phyloP scores from a whole-genome alignment of 2,329 filamentous ascomycete species.

The Aureobasidium vineae region DNA sequence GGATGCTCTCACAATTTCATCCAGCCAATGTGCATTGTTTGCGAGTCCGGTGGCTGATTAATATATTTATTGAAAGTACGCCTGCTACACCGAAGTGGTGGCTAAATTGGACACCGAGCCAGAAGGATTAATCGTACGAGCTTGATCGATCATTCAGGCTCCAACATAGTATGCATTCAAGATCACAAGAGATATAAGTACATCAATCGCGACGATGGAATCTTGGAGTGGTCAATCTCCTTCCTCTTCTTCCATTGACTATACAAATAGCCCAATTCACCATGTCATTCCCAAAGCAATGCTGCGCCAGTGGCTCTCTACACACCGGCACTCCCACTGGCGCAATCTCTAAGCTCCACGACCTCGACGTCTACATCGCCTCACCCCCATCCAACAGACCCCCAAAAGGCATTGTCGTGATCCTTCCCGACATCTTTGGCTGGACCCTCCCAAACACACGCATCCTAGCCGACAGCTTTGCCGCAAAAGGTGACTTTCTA shows the following conservation, averaged over 20 bases:
- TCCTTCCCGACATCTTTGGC: conserved; percentile 43
- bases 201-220: not conserved
- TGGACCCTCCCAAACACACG: conserved; percentile 40
- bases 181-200: not conserved
- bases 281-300: conserved; percentile 32
- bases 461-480: conserved; percentile 42
- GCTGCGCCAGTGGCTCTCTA: conserved; percentile 42
- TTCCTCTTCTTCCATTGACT: not conserved
- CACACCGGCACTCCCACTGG: conserved; percentile 41
- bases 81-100: not conserved
- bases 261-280: not conserved
- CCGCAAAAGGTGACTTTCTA: conserved; percentile 35
- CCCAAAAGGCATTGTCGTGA: conserved; percentile 41
- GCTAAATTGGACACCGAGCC: not conserved
- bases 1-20: not conserved
- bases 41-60: not conserved
- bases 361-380: conserved; percentile 41
- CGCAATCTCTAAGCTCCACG: conserved; percentile 38
- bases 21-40: not conserved
- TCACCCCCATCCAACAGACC: conserved; percentile 34
- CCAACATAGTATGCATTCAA: not conserved
- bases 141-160: not conserved
- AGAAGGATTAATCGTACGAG: conserved; percentile 13
- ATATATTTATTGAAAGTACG: no score
- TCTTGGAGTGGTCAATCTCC: not conserved